A percentile compares a stretch with the other conserved stretches of the same genome.
These are phyloP conservation scores for Acacia concinna DNA, from an alignment of 331 rosid species.

Conservation along the genomic window DNA sequence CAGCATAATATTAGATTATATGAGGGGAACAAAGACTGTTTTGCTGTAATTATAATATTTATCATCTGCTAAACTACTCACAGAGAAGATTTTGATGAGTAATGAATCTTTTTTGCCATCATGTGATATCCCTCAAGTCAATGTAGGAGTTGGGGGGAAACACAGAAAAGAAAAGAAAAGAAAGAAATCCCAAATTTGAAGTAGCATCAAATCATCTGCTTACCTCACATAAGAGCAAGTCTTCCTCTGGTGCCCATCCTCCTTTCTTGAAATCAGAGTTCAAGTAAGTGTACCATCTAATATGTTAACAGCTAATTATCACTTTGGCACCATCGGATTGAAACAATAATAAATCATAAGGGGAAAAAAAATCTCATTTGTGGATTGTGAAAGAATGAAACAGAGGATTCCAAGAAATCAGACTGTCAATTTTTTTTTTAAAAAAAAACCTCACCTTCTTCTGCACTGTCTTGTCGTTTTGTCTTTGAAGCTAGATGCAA, in stretches of 20 bases:
- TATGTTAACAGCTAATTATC: constrained; percentile 16
- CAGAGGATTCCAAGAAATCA: constrained; percentile 7
- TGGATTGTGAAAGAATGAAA: background rate
- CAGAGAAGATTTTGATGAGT: background rate
- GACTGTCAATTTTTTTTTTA: background rate
- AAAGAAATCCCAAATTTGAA: constrained; percentile 11
- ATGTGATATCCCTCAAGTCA: background rate
- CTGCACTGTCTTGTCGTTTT: constrained; percentile 92
- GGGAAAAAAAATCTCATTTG: background rate
- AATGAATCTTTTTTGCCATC: background rate
- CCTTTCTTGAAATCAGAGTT: constrained; percentile 92
- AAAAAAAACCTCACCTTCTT: constrained; percentile 59
- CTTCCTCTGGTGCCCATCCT: constrained; percentile 92
- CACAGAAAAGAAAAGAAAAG: background rate
- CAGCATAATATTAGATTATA: constrained; percentile 27
- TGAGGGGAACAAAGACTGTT: background rate
- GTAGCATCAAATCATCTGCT: constrained; percentile 25
- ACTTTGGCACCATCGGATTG: constrained; percentile 28
- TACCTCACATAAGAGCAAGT: constrained; percentile 86
- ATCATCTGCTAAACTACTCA: background rate
- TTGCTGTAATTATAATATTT: background rate
- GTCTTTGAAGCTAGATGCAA: constrained; percentile 84
- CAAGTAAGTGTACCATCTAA: constrained; percentile 92
- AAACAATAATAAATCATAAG: constrained; percentile 9
- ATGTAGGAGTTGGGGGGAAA: background rate